These are phyloP conservation scores for Talaromyces rugulosus DNA, from an alignment of 2,329 filamentous ascomycete species.

Conservation along the genomic window DNA sequence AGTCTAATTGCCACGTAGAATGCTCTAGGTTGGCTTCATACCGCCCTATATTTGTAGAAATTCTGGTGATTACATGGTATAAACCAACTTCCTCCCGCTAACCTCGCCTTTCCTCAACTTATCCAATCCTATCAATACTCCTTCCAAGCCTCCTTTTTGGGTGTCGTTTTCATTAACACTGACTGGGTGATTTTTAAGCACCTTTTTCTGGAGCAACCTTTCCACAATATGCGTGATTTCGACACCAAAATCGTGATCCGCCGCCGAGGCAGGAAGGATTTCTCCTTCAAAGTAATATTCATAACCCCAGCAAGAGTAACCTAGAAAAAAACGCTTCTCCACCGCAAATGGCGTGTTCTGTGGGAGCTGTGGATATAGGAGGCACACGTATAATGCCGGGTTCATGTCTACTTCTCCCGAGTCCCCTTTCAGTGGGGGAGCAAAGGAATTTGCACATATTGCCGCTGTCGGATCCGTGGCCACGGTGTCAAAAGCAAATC, in stretches of 20 bases:
- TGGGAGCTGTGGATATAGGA: background rate
- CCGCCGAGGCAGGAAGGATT: background rate
- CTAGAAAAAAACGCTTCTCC: background rate
- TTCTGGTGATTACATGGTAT: background rate
- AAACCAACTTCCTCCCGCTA: conserved; percentile 2
- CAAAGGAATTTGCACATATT: background rate
- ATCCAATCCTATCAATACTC: background rate
- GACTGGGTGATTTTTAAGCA: background rate
- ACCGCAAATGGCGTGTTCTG: background rate
- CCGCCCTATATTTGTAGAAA: background rate
- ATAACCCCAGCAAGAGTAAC: conserved; percentile 2
- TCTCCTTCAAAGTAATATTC: conserved; percentile 2
- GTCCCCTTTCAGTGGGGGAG: background rate
- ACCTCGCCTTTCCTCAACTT: background rate
- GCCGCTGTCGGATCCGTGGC: background rate
- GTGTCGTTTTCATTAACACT: background rate
- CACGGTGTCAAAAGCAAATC: conserved; percentile 1
- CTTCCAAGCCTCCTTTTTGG: background rate
- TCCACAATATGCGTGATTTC: background rate
- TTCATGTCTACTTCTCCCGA: background rate
- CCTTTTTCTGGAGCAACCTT: background rate
- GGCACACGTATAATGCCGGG: background rate
- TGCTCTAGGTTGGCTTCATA: background rate
- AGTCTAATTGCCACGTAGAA: background rate
- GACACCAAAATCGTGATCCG: background rate